phyloP scores from a whole-genome alignment of 257 asterid genomes.

The Lavandula angustifolia region DNA sequence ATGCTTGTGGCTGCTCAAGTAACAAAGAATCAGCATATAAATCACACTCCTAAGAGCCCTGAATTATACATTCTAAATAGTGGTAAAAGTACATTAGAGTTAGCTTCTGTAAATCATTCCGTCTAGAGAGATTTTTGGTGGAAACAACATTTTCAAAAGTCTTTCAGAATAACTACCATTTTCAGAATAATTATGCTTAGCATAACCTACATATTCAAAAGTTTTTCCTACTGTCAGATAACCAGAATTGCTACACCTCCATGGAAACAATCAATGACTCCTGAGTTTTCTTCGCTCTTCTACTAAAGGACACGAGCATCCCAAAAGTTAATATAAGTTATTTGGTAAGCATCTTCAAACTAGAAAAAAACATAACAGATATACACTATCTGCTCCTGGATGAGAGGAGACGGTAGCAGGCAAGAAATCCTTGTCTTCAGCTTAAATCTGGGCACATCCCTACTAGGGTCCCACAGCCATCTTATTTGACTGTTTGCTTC shows the following conservation, averaged over 20 bases:
- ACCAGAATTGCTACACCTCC: neutral
- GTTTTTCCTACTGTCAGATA: neutral
- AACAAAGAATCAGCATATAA: slow-evolving; percentile 8
- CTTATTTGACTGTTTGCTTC: neutral
- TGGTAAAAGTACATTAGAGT: neutral
- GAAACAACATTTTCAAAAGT: neutral
- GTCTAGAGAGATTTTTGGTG: neutral
- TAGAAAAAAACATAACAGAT: neutral
- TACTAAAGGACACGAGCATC: neutral
- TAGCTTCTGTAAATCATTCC: neutral
- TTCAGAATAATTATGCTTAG: neutral
- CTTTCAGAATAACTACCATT: neutral
- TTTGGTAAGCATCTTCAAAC: neutral
- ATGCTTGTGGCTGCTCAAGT: slow-evolving; percentile 6
- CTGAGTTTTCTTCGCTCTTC: neutral
- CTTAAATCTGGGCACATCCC: too few species aligned
- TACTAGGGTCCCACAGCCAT: neutral
- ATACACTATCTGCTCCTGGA: too few species aligned
- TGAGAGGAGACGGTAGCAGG: neutral
- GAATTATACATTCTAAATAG: neutral
- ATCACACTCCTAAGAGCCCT: neutral
- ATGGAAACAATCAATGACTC: neutral
- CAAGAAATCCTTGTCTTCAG: neutral
- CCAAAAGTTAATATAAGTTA: slow-evolving; percentile 15
- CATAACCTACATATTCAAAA: neutral